Evolutionary conservation across 1,284 basidiomycete species (phyloP).

Genomic region (Phylloboletellus chloephorus): DNA sequence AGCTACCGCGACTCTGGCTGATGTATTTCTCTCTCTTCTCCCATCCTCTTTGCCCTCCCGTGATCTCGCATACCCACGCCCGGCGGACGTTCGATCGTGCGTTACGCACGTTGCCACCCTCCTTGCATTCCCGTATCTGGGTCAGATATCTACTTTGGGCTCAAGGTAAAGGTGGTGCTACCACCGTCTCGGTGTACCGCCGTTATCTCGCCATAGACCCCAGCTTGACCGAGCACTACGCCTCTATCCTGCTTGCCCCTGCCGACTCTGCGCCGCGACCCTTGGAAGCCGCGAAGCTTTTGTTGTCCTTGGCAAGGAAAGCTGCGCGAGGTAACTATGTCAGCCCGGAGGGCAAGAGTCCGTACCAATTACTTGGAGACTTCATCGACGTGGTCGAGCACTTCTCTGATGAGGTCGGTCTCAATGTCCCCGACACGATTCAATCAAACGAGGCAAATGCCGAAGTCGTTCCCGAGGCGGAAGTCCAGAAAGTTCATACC

Average conservation of each 20-base stretch:
- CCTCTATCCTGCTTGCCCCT: constrained; percentile 67
- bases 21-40: constrained; percentile 88
- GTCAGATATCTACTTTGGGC: constrained; percentile 93
- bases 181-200: constrained; percentile 84
- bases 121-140: constrained; percentile 94
- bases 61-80: constrained; percentile 85
- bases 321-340: constrained; percentile 80
- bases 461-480: constrained; percentile 41
- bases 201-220: constrained; percentile 87
- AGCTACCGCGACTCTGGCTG: constrained; percentile 94
- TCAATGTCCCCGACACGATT: constrained; percentile 75
- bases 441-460: constrained; percentile 45
- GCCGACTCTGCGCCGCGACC: constrained; percentile 69
- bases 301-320: constrained; percentile 79
- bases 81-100: constrained; percentile 93
- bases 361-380: constrained; percentile 90
- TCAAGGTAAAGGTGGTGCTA: constrained; percentile 77
- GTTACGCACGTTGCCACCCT: constrained; percentile 88
- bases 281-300: constrained; percentile 89
- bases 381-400: constrained; percentile 92
- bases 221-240: constrained; percentile 81
- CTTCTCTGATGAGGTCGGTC: constrained; percentile 88
- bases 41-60: constrained; percentile 85
- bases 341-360: constrained; percentile 91
- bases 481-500: constrained; percentile 32